These are phyloP conservation scores for Phytophthora sp. DNA, from an alignment of 352 stramenopile species.

Conservation along the genomic window DNA sequence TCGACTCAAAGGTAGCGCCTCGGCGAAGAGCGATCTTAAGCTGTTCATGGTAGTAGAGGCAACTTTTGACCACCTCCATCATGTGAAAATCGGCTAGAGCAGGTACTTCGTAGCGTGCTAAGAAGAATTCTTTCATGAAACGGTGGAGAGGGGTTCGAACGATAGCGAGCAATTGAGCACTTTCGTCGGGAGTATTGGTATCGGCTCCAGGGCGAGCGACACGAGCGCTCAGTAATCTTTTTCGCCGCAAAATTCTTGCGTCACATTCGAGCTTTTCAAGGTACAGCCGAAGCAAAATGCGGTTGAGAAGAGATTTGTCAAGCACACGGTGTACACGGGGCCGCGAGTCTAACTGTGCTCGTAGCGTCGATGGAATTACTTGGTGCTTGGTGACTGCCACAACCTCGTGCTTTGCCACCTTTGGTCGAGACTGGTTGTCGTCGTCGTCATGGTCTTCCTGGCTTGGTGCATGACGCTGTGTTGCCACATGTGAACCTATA, in stretches of 20 bases:
- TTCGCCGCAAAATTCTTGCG: conserved; percentile 22
- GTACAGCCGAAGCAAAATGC: conserved; percentile 48
- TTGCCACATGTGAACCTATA: neutral
- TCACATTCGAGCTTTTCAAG: conserved; percentile 70
- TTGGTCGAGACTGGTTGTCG: neutral
- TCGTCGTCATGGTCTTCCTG: conserved; percentile 4
- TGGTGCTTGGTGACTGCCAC: conserved; percentile 45
- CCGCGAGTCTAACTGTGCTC: conserved; percentile 52
- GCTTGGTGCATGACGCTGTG: neutral
- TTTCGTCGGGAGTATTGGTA: neutral
- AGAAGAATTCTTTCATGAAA: conserved; percentile 69
- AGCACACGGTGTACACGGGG: conserved; percentile 63
- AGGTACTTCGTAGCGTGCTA: conserved; percentile 58
- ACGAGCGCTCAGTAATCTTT: conserved; percentile 22
- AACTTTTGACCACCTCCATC: conserved; percentile 74
- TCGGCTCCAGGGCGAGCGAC: neutral
- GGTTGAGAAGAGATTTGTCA: conserved; percentile 48
- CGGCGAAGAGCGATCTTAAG: conserved; percentile 21
- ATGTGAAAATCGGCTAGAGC: conserved; percentile 70
- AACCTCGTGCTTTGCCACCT: conserved; percentile 8
- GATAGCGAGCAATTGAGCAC: neutral
- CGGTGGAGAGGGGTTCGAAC: conserved; percentile 39
- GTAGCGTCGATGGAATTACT: conserved; percentile 54
- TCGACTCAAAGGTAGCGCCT: conserved; percentile 13
- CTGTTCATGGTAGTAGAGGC: conserved; percentile 59